Evolutionary conservation across 345 rosid species (phyloP), one percentile per base, ranked within the genome.

Genomic region (Lepidium sativum): DNA sequence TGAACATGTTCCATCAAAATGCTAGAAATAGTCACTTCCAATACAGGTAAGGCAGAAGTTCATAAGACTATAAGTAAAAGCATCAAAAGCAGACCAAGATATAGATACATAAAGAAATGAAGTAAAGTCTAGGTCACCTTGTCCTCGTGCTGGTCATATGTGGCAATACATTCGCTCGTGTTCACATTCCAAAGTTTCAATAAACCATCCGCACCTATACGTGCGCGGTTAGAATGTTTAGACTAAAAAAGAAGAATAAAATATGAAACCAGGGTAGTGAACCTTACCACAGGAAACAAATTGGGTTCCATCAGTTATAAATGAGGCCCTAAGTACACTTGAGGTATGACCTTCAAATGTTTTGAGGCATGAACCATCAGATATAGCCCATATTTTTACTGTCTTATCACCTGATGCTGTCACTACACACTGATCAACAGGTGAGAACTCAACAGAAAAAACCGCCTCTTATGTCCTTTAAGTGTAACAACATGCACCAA

Each of bases 381-480:
- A 68, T 81, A 89, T 82, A 29, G 87, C 83, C 98, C 98, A 92
- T 70, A 92, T 86, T 75, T 84, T 92, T 59, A 92, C 78, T 16
- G 96, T 87, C 76, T 84, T 86, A 82, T 92, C 99, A 12, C 92
- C 99, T 54, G 99, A 90, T 38, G 96, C 89, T 14, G 99, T 92
- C 69, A 92, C 82, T 52, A 92, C 87, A 79, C 95, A 91, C 72
- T 88, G 91, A 86, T 94, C 99, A 63, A 90, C 83, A 12, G 96
- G 91, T 61, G 99, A 94, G 77, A 94, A 94, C 80, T 94, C 95
- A 4, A 94, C 99, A 53, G 92, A 94, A 95, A 95, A 94, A 64
- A 94, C 62, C 99, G 92, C 73, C 97, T 83, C 71, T 90, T 90
- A 64, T 94, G 99, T 63, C 99, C 99, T 75, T 57, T 83, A 33